phyloP scores from a whole-genome alignment of 441 rosid species.

The Arabidopsis hybrid region DNA sequence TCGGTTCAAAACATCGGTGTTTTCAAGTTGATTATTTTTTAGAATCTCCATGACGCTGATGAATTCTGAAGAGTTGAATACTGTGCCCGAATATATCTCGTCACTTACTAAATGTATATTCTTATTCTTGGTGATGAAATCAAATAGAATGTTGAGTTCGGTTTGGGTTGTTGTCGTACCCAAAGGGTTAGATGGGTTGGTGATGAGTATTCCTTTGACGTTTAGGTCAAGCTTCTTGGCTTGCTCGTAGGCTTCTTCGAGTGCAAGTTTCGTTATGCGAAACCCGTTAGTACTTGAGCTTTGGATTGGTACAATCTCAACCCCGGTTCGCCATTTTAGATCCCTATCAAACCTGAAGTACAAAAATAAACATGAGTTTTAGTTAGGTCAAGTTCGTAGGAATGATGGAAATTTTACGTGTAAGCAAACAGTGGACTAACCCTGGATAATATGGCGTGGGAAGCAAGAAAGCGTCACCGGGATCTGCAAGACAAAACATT shows the following conservation, averaged over 20 bases:
- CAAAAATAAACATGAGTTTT: not conserved
- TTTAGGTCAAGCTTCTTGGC: constrained; percentile 75
- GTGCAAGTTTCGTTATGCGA: constrained; percentile 63
- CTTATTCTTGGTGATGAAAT: constrained; percentile 73
- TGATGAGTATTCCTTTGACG: constrained; percentile 76
- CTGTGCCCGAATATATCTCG: constrained; percentile 71
- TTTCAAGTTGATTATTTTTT: not conserved
- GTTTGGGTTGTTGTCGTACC: constrained; percentile 65
- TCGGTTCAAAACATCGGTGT: constrained; percentile 48
- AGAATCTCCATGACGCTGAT: constrained; percentile 63
- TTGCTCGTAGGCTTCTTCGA: constrained; percentile 80
- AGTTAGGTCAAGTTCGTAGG: not conserved
- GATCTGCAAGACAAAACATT: constrained; percentile 78
- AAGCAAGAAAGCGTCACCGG: constrained; percentile 86
- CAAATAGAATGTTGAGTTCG: constrained; percentile 65
- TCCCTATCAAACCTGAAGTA: constrained; percentile 78
- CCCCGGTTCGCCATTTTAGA: constrained; percentile 89
- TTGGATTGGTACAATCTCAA: constrained; percentile 80
- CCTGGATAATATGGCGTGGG: constrained; percentile 97
- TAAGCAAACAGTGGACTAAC: constrained; percentile 47
- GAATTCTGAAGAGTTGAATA: constrained; percentile 53
- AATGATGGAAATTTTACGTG: not conserved
- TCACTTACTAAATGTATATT: constrained; percentile 78
- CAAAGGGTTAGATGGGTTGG: constrained; percentile 83
- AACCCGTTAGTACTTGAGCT: constrained; percentile 77